Percentiles rank a stretch among this genome's conserved stretches.
phyloP scores from a whole-genome alignment of 2,329 filamentous ascomycete species.

The Acrocalymma vagum region DNA sequence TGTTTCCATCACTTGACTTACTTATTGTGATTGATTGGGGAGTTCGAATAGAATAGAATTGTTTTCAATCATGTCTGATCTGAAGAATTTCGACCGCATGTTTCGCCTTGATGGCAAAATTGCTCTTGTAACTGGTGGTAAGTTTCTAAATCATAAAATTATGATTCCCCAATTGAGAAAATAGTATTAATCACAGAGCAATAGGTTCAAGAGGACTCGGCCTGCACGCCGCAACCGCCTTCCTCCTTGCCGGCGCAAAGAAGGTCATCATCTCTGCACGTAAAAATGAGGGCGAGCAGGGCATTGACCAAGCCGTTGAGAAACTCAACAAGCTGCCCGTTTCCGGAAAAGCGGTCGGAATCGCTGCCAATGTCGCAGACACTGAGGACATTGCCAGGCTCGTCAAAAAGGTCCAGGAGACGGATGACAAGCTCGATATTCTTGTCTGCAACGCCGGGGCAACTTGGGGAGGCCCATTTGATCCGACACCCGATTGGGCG shows the following conservation, averaged over 20 bases:
- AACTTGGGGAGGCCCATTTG: constrained; percentile 50
- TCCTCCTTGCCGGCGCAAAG: constrained; percentile 50
- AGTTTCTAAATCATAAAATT: too few relatives aligned
- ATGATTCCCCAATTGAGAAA: background rate
- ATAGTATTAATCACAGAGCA: constrained; percentile 1
- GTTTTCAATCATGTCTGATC: constrained; percentile 43
- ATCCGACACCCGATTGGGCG: constrained; percentile 45
- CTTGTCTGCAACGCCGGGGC: constrained; percentile 51
- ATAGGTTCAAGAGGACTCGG: constrained; percentile 51
- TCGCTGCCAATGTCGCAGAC: constrained; percentile 49
- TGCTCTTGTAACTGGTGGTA: constrained; percentile 47
- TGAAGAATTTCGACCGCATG: constrained; percentile 42
- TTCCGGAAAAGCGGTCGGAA: constrained; percentile 41
- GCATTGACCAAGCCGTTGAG: constrained; percentile 49
- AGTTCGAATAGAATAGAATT: too few relatives aligned
- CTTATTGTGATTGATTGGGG: constrained; percentile 13
- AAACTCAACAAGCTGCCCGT: constrained; percentile 49
- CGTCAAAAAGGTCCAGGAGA: constrained; percentile 41
- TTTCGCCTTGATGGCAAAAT: constrained; percentile 49
- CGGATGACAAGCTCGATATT: constrained; percentile 44
- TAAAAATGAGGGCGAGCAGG: constrained; percentile 46
- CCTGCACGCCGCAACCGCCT: constrained; percentile 48
- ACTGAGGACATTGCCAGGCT: constrained; percentile 45
- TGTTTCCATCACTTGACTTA: too few relatives aligned
- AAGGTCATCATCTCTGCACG: constrained; percentile 50